Base-by-base conservation (phyloP, 1,139 yeast genomes). In the Protomyces gravidus region DNA sequence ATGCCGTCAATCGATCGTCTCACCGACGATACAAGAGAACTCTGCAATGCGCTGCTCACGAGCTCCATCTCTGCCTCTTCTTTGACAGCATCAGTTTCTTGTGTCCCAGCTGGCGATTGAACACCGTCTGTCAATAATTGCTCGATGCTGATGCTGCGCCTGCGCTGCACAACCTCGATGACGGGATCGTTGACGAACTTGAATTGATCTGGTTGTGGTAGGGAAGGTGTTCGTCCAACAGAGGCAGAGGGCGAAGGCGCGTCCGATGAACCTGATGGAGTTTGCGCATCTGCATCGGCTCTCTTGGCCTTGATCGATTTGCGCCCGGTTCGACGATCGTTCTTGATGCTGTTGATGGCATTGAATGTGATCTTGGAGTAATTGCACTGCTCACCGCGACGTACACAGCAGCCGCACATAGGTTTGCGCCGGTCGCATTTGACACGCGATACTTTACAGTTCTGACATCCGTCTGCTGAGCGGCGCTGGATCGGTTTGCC, bases 301-400 rank as follows among this genome's bases (percentile, higher is more conserved):
- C 17, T 19, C 19, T 36, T 36, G 23, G 42, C 21, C 23, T 36
- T 36, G 42, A 15, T 13, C 13, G 42, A 6, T 15, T 53, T 53
- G 42, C 58, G 49, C n/a, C 58, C 58, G 5, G 58, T 53, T 1
- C 58, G 58, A 23, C 40, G 36, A 39, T 53, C 58, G 46, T 53
- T 32, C 26, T 50, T 53, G 21, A 50, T 25, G 28, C 48, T 33
- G 28, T 53, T 53, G 36, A 53, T 39, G 28, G 46, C 48, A 23
- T 53, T 53, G 58, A 53, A 53, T 11, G 33, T 45, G 15, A 53
- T 53, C 39, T 33, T 53, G 26, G 51, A 45, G 46, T 46, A 53
- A 28, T 53, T 53, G 27, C 58, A 53, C 26, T 25, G 19, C 36
- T 53, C 51, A 6, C 33, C 26, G 11, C 49, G 26, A n/a, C 47